A percentile compares a stretch with the other conserved stretches of the same genome.
Conservation (phyloP, 495 filamentous ascomycete genomes). For the Podospora pseudoanserina region DNA sequence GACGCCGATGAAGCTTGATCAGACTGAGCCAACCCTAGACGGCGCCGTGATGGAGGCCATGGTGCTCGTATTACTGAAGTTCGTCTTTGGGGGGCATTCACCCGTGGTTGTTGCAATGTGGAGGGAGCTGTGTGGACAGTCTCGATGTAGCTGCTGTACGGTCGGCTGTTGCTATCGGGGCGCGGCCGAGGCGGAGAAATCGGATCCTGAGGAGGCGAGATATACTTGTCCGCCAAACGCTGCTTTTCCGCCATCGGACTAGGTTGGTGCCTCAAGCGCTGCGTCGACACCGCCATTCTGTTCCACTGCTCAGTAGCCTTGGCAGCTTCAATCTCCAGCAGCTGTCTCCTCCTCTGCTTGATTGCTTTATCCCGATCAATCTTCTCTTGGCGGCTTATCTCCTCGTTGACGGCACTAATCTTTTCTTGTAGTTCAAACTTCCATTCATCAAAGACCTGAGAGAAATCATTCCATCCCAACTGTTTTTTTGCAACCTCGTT, state of each 20-base stretch:
- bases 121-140: neutral
- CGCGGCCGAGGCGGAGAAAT: neutral
- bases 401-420: constrained; percentile 13
- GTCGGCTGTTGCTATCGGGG: neutral
- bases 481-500: neutral
- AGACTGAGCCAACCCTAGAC: neutral
- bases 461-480: constrained; percentile 3
- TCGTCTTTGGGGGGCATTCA: neutral
- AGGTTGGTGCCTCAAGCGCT: neutral
- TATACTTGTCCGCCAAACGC: neutral
- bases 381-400: neutral
- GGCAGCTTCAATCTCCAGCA: neutral
- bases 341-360: neutral
- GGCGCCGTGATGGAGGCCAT: neutral
- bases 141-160: neutral
- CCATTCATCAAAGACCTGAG: constrained; percentile 6
- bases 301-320: neutral
- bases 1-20: no score
- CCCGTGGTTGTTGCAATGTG: neutral
- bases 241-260: neutral
- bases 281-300: neutral
- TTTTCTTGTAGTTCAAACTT: constrained; percentile 1
- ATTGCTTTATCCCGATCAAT: constrained; percentile 10
- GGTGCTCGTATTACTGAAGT: neutral
- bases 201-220: neutral